Base-by-base conservation (phyloP, 2,329 filamentous ascomycete genomes). In the Cladosporium sp. region DNA sequence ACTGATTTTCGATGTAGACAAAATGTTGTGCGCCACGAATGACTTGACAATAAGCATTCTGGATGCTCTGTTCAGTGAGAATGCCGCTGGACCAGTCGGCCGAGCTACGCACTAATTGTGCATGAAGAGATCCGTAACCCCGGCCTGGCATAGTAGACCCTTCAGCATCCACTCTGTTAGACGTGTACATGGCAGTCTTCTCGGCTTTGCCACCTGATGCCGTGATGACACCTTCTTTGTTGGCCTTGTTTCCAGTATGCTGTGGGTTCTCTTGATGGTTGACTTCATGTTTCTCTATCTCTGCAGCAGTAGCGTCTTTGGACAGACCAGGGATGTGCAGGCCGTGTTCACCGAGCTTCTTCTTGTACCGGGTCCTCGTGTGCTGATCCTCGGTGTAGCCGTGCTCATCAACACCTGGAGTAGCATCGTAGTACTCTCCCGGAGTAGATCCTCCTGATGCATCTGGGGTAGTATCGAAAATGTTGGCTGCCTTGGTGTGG, bases 1-100 rank as follows among this genome's bases (percentile, higher is more conserved):
- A 98, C 74, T 99, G 95, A 74, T 98, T 98, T 78, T 99, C 95
- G 68, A 99, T 97, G 80, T 98, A 99, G 28, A 99, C 90, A 72
- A 88, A 97, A 76, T 98, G 94, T 78, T 97, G 82, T 0, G 94
- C 94, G 61, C 92, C 92, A 60, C 89, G 84, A 72, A 98, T 98
- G 34, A 96, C 81, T 69, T 97, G 92, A 66, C 83, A 84, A 76
- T 96, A 96, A 0, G 93, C 92, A 72, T 92, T 96, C 71, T 95
- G 92, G 66, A 96, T 96, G 59, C 90, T 93, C 71, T 92, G 89
- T 68, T 96, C 93, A 0, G 84, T 88, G 51, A 96, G 78, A 67
- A 97, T 95, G 3, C 94, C 94, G 74, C 91, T 96, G 18, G 92
- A 96, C 94, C 94, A 98, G 78, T 97, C 94, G 54, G 87, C 88